Evolutionary conservation across 768 basidiomycete species (phyloP).

Genomic region (Pleurotus cornucopiae): DNA sequence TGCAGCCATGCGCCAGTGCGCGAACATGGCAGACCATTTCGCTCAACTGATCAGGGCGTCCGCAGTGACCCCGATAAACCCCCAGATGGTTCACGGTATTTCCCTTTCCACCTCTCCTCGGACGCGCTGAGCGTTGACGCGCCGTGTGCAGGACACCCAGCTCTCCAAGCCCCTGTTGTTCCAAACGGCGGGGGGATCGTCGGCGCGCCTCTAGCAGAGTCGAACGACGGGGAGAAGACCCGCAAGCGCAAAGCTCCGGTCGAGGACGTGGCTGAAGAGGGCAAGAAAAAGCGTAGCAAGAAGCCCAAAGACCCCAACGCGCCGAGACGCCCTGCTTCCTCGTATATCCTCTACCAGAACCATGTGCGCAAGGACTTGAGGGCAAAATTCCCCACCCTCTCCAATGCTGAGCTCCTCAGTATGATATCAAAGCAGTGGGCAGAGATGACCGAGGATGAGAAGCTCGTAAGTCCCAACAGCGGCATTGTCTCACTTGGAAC

Average conservation of each 20-base stretch:
- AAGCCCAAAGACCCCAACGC: constrained; percentile 90
- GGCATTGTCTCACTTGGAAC: background rate
- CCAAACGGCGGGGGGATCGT: constrained; percentile 17
- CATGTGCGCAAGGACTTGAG: constrained; percentile 75
- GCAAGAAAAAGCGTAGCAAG: constrained; percentile 53
- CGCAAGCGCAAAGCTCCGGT: constrained; percentile 54
- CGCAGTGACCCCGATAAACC: constrained; percentile 22
- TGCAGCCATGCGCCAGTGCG: constrained; percentile 59
- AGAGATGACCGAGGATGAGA: constrained; percentile 59
- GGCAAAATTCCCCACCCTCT: constrained; percentile 55
- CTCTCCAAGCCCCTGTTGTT: constrained; percentile 8
- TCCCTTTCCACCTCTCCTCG: constrained; percentile 10
- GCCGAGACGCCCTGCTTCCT: constrained; percentile 89
- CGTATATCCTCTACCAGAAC: constrained; percentile 94
- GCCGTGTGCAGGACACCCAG: background rate
- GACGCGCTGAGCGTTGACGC: constrained; percentile 7
- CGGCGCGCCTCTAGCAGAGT: constrained; percentile 11
- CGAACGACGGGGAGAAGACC: constrained; percentile 6
- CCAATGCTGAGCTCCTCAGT: constrained; percentile 68
- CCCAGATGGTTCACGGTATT: constrained; percentile 2
- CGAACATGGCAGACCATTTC: constrained; percentile 57
- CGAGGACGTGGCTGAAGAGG: constrained; percentile 34
- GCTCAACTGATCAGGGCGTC: constrained; percentile 41
- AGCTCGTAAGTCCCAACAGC: constrained; percentile 54
- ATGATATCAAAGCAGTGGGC: constrained; percentile 77